These are phyloP conservation scores for Plantago elongata DNA, from an alignment of 257 asterid genomes.

Conservation along the genomic window DNA sequence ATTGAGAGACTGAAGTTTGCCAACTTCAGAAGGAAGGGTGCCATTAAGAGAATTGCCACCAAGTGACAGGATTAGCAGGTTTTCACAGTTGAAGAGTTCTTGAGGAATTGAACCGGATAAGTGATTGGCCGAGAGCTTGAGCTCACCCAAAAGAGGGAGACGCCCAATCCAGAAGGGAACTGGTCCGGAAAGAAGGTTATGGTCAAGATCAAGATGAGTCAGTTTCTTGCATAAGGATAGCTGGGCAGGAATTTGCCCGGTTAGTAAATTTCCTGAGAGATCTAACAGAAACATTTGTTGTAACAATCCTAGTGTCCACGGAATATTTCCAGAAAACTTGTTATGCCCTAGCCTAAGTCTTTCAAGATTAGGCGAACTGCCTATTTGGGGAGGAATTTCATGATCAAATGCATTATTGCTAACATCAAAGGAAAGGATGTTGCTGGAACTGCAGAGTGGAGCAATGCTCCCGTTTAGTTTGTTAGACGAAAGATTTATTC, in stretches of 20 bases:
- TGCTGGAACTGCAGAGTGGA: conserved; percentile 57
- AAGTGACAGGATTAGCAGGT: conserved; percentile 54
- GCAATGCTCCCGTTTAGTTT: conserved; percentile 64
- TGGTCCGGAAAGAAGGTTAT: conserved; percentile 57
- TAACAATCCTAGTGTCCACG: conserved; percentile 61
- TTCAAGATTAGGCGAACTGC: conserved; percentile 62
- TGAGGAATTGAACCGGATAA: conserved; percentile 57
- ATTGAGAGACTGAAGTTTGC: conserved; percentile 64
- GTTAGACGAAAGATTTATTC: conserved; percentile 74
- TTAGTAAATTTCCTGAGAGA: conserved; percentile 62
- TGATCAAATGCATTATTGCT: conserved; percentile 62
- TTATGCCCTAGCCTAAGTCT: conserved; percentile 75
- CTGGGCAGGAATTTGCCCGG: conserved; percentile 60
- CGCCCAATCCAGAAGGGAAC: conserved; percentile 80
- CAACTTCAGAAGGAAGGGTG: conserved; percentile 54
- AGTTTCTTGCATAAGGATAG: conserved; percentile 63
- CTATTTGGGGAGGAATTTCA: conserved; percentile 62
- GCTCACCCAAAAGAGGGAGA: conserved; percentile 72
- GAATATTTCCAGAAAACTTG: conserved; percentile 62
- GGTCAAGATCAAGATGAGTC: conserved; percentile 77
- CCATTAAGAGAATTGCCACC: conserved; percentile 59
- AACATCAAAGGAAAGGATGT: conserved; percentile 74
- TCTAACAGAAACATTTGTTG: conserved; percentile 58
- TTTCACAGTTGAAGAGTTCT: conserved; percentile 65
- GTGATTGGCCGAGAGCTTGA: conserved; percentile 62